Evolutionary conservation across 306 rosid species (phyloP), one percentile per base, ranked within the genome.

Genomic region (Corylus americana): DNA sequence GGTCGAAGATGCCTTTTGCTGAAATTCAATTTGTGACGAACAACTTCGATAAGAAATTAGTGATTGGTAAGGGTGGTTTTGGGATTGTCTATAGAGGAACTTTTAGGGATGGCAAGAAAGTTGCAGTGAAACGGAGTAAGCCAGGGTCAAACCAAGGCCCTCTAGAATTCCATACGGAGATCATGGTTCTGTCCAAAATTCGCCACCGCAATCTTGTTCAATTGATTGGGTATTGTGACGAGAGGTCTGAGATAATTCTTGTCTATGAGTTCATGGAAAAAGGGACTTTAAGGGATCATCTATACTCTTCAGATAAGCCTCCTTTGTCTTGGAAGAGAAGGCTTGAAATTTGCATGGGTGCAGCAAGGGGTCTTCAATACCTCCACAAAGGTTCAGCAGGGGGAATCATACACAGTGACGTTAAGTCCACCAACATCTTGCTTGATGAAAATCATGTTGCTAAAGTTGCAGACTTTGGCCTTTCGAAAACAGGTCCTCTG

Each of bases 221-320:
- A 74, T 76, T 88, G n/a, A 84, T 90, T 44, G 91, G 92, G 29
- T 90, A 88, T 53, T 90, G 89, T 61, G 82, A 84, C 12, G 94
- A 90, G 54, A 44, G 82, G 31, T 79, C 68, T n/a, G 92, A 90
- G 63, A 88, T 90, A 90, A 86, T 90, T 68, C 64, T 88, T 61
- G 86, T 86, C 54, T 88, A 90, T 44, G 94, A 84, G 22, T 90
- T 76, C 74, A 81, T 90, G 89, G 91, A 86, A 25, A 90, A 88
- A 0, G 91, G 90, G 39, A 80, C 84, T 44, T 58, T 90, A 42
- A 86, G 85, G 62, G 94, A 90, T 35, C 91, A 86, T 74, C 74
- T 88, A 29, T 82, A 84, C 74, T 63, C 37, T 49, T 77, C 90
- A 39, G 57, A 81, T 5, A 13, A 61, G 12, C 87, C 88, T 45